These are phyloP conservation scores for Aeschynomene evenia DNA, from an alignment of 306 rosid species.

Conservation along the genomic window DNA sequence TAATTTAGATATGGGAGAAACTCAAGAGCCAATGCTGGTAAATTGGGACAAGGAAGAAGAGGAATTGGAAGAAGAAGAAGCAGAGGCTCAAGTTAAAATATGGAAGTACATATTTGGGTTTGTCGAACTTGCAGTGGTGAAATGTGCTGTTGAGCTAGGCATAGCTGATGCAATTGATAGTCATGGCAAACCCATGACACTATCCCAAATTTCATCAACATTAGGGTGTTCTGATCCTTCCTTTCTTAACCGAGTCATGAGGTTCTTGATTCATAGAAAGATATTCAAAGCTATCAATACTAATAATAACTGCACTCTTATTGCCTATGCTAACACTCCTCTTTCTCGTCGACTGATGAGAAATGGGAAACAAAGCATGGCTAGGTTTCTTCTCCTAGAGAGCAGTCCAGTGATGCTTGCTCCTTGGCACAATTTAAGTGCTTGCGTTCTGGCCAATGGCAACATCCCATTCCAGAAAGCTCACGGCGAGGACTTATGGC, in stretches of 20 bases:
- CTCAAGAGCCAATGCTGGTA: neutral
- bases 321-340: slow-evolving; percentile 34
- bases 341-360: slow-evolving; percentile 39
- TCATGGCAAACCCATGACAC: slow-evolving; percentile 50
- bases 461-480: slow-evolving; percentile 35
- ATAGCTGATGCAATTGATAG: slow-evolving; percentile 62
- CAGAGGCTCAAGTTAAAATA: slow-evolving; percentile 31
- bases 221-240: slow-evolving; percentile 41
- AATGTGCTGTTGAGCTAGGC: slow-evolving; percentile 66
- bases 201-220: slow-evolving; percentile 47
- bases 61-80: slow-evolving; percentile 10
- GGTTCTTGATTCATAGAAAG: slow-evolving; percentile 47
- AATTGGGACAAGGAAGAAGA: neutral
- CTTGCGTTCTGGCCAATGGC: slow-evolving; percentile 13
- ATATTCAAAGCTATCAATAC: slow-evolving; percentile 43
- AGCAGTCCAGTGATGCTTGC: slow-evolving; percentile 49
- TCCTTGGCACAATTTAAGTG: slow-evolving; percentile 43
- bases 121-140: slow-evolving; percentile 56
- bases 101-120: slow-evolving; percentile 62
- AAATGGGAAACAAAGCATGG: slow-evolving; percentile 27
- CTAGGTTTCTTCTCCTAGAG: slow-evolving; percentile 27
- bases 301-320: neutral
- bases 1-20: slow-evolving; percentile 21
- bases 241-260: slow-evolving; percentile 46
- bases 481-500: slow-evolving; percentile 59